phyloP scores from a whole-genome alignment of 2,329 filamentous ascomycete species.

The Nemania abortiva region DNA sequence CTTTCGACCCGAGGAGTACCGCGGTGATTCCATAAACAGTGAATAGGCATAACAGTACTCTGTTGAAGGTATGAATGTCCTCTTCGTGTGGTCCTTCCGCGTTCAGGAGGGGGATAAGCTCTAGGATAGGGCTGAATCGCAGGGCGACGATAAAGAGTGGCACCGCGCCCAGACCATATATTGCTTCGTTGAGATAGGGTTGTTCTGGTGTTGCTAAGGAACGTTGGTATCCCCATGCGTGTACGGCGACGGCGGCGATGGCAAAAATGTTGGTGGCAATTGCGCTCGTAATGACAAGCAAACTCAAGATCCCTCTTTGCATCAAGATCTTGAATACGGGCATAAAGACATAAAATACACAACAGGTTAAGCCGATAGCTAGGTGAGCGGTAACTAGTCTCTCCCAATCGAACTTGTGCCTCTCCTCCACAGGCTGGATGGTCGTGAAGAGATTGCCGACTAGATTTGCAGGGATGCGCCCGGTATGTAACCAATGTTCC shows the following conservation, averaged over 20 bases:
- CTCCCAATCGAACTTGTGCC: slow-evolving; percentile 34
- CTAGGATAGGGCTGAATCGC: slow-evolving; percentile 22
- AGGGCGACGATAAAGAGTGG: slow-evolving; percentile 32
- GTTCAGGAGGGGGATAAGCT: too few relatives aligned
- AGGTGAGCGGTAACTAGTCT: slow-evolving; percentile 33
- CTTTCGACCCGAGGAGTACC: slow-evolving; percentile 30
- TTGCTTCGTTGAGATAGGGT: slow-evolving; percentile 34
- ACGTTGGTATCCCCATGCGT: slow-evolving; percentile 29
- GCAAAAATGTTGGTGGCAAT: slow-evolving; percentile 15
- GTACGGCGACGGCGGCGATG: slow-evolving; percentile 14
- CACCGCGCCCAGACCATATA: slow-evolving; percentile 35
- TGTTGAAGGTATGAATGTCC: slow-evolving; percentile 1
- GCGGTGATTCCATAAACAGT: slow-evolving; percentile 30
- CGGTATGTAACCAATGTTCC: slow-evolving; percentile 31
- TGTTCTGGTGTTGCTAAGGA: slow-evolving; percentile 21
- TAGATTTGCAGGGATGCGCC: slow-evolving; percentile 27
- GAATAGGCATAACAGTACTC: slow-evolving; percentile 28
- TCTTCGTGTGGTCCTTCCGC: too few relatives aligned
- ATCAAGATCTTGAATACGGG: slow-evolving; percentile 2
- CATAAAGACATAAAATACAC: slow-evolving; percentile 16
- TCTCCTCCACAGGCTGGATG: slow-evolving; percentile 30
- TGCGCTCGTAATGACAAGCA: slow-evolving; percentile 22
- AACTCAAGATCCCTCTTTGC: slow-evolving; percentile 23
- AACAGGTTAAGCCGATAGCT: slow-evolving; percentile 22
- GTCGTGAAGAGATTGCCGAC: slow-evolving; percentile 27